These are phyloP conservation scores for Plasmopara viticola DNA, from an alignment of 352 stramenopile species.

Conservation along the genomic window DNA sequence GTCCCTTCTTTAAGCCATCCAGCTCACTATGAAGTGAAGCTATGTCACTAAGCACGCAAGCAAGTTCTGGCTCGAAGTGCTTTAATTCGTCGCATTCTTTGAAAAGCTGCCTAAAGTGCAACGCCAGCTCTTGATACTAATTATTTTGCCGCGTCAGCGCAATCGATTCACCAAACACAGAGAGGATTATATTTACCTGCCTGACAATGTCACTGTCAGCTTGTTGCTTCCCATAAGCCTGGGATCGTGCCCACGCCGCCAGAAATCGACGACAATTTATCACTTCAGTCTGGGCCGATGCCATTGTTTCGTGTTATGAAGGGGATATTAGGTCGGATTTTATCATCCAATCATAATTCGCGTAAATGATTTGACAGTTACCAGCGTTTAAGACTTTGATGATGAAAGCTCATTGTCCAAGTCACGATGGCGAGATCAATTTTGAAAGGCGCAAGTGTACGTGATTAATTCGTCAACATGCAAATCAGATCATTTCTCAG, in stretches of 20 bases:
- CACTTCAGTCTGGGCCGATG: conserved; percentile 4
- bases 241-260: conserved; percentile 44
- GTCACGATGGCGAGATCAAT: no score
- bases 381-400: no score
- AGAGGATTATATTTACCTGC: conserved; percentile 9
- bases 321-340: no score
- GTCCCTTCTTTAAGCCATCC: not conserved
- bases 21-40: conserved; percentile 7
- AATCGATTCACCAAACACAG: not conserved
- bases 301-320: no score
- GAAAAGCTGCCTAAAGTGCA: conserved; percentile 29
- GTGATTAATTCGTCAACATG: no score
- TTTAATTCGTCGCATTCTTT: conserved; percentile 20
- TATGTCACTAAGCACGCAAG: conserved; percentile 19
- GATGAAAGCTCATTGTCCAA: no score
- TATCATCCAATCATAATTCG: no score
- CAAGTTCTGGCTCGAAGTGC: conserved; percentile 18
- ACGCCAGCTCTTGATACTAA: conserved; percentile 33
- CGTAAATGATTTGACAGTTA: no score
- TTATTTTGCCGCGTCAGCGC: conserved; percentile 8
- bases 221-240: conserved; percentile 19
- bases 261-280: conserved; percentile 58
- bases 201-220: conserved; percentile 3
- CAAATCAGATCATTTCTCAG: no score
- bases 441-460: no score